phyloP scores from a whole-genome alignment of 768 basidiomycete genomes.

The Boletus rubescentipes region DNA sequence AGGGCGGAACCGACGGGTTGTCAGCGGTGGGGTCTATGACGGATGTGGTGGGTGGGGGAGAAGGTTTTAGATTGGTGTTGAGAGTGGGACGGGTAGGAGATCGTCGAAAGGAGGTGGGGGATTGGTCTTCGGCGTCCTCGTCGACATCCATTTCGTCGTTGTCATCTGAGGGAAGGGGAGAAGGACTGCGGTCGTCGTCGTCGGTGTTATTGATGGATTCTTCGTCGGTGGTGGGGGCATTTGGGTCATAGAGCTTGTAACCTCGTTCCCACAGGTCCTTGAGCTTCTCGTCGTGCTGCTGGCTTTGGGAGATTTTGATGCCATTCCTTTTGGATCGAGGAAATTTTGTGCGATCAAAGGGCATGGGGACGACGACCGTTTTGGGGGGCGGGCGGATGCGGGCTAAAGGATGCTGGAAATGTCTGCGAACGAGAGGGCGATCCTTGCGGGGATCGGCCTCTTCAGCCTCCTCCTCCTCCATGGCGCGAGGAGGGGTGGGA shows the following conservation, averaged over 20 bases:
- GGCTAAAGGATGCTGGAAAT: neutral
- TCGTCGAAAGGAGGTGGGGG: constrained; percentile 26
- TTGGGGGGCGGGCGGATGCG: neutral
- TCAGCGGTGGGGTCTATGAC: constrained; percentile 24
- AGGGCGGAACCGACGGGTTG: constrained; percentile 19
- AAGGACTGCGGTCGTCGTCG: constrained; percentile 9
- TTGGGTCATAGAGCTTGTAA: constrained; percentile 19
- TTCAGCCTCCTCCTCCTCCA: constrained; percentile 64
- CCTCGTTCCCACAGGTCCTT: constrained; percentile 17
- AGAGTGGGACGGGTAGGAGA: constrained; percentile 20
- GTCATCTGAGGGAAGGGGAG: constrained; percentile 14
- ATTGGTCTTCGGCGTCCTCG: constrained; percentile 28
- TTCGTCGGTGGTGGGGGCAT: constrained; percentile 22
- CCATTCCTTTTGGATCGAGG: constrained; percentile 21
- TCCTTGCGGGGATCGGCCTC: constrained; percentile 28
- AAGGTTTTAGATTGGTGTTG: constrained; percentile 10
- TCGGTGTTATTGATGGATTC: constrained; percentile 16
- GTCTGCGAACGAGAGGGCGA: constrained; percentile 11
- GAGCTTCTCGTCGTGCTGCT: neutral
- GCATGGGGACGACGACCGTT: constrained; percentile 15
- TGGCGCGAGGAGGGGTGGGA: constrained; percentile 47
- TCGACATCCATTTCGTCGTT: constrained; percentile 30
- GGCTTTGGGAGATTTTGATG: neutral
- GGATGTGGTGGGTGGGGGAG: constrained; percentile 8
- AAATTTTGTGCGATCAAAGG: constrained; percentile 16